Percentiles rank a stretch among this genome's conserved stretches.
Evolutionary conservation across 352 stramenopile genomes (phyloP).

Genomic region (Pythium rhizo-oryzae): DNA sequence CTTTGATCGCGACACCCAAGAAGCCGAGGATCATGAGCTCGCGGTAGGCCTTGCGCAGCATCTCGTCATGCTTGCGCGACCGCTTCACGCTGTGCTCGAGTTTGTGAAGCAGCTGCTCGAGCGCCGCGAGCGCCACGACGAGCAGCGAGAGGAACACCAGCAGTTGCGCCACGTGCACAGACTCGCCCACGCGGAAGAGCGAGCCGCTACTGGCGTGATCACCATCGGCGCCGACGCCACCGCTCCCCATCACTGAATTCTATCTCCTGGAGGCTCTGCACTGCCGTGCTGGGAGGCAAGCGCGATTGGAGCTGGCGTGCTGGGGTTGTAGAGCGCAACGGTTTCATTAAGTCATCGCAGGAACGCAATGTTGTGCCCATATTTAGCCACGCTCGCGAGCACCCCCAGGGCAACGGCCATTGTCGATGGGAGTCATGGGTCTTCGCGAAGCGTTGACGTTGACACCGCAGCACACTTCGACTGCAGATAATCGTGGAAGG

Average conservation of each 20-base stretch:
- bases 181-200: conserved; percentile 30
- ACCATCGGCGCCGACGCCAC: no score
- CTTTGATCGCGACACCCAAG: conserved; percentile 41
- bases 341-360: no score
- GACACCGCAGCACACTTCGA: not conserved
- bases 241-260: not conserved
- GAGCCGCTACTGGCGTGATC: no score
- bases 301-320: no score
- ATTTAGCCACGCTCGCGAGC: no score
- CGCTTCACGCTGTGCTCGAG: conserved; percentile 46
- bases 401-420: not conserved
- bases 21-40: conserved; percentile 38
- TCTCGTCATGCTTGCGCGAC: conserved; percentile 65
- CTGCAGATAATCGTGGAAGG: not conserved
- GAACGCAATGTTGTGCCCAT: no score
- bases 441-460: not conserved
- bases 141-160: conserved; percentile 35
- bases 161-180: conserved; percentile 18
- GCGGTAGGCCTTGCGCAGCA: conserved; percentile 55
- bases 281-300: no score
- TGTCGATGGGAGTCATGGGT: no score
- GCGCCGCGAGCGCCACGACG: conserved; percentile 45
- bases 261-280: not conserved
- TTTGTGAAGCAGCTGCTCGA: conserved; percentile 51
- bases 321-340: no score